Evolutionary conservation across 163 green algal genomes (phyloP).

Genomic region (Scenedesmus sp.): DNA sequence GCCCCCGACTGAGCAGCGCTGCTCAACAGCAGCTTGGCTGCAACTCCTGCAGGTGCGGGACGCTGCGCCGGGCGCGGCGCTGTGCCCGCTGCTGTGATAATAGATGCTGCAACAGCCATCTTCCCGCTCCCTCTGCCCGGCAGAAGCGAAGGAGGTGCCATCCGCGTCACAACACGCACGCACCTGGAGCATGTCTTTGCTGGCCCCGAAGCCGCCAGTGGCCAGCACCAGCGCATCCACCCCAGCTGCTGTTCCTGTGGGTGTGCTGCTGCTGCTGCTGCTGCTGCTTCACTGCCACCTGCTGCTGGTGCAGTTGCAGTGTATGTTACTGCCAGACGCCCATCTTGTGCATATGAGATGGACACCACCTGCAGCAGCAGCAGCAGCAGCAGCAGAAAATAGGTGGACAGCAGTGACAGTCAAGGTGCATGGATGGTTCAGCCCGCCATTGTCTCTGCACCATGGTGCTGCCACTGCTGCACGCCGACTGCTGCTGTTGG

Average conservation of each 20-base stretch:
- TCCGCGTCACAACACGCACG: too few relatives aligned
- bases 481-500: too few relatives aligned
- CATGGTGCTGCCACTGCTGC: neutral
- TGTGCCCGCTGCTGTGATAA: too few relatives aligned
- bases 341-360: neutral
- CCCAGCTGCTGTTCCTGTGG: conserved; percentile 18
- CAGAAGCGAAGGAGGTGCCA: too few relatives aligned
- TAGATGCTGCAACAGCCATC: neutral
- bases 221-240: conserved; percentile 76
- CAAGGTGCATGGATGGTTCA: too few relatives aligned
- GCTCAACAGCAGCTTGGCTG: conserved; percentile 48
- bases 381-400: neutral
- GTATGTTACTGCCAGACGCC: neutral
- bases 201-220: conserved; percentile 82
- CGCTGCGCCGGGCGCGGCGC: too few relatives aligned
- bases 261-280: neutral
- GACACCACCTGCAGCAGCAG: conserved; percentile 32
- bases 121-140: too few relatives aligned
- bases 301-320: neutral
- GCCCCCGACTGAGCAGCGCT: conserved; percentile 89
- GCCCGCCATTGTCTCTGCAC: too few relatives aligned
- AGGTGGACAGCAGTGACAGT: neutral
- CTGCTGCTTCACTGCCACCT: conserved; percentile 8
- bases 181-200: conserved; percentile 67
- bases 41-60: conserved; percentile 13